Evolutionary conservation across 495 filamentous ascomycete genomes (phyloP).

Genomic region (Paragyromitra xinjiangensis): DNA sequence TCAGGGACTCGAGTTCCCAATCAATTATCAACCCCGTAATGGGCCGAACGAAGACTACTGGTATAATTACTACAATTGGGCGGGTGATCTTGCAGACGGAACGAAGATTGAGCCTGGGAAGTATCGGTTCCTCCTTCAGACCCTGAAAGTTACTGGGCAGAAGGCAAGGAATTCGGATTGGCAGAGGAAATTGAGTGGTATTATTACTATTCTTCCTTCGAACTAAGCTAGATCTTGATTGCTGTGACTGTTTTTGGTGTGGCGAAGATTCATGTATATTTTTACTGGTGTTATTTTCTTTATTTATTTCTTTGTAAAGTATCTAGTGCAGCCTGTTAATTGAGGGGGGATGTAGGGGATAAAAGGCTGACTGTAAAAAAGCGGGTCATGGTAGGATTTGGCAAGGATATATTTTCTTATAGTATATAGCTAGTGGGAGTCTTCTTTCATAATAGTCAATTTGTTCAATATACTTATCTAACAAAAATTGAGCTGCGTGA

Average conservation of each 20-base stretch:
- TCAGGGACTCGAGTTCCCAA: slow-evolving; percentile 58
- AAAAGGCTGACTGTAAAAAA: slow-evolving; percentile 26
- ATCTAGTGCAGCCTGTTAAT: slow-evolving; percentile 21
- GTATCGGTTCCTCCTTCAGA: slow-evolving; percentile 59
- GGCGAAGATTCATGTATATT: slow-evolving; percentile 19
- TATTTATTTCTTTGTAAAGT: slow-evolving; percentile 31
- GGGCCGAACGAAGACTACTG: slow-evolving; percentile 23
- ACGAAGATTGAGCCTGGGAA: slow-evolving; percentile 60
- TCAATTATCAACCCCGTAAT: slow-evolving; percentile 59
- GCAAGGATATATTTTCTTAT: background rate
- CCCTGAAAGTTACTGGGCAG: slow-evolving; percentile 46
- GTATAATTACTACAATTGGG: slow-evolving; percentile 59
- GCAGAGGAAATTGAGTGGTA: slow-evolving; percentile 44
- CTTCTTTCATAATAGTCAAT: slow-evolving; percentile 16
- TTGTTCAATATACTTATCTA: background rate
- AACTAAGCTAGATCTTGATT: slow-evolving; percentile 20
- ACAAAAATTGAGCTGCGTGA: background rate
- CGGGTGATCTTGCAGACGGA: slow-evolving; percentile 61
- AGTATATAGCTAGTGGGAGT: slow-evolving; percentile 15
- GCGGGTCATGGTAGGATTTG: slow-evolving; percentile 1
- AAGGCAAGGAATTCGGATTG: slow-evolving; percentile 43
- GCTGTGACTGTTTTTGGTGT: background rate
- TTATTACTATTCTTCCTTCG: slow-evolving; percentile 44
- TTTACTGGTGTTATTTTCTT: slow-evolving; percentile 8
- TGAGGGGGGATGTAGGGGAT: background rate